Evolutionary conservation across 2,329 filamentous ascomycete genomes (phyloP), one percentile per base, ranked within the genome.

Genomic region (Hypocreales sp.): DNA sequence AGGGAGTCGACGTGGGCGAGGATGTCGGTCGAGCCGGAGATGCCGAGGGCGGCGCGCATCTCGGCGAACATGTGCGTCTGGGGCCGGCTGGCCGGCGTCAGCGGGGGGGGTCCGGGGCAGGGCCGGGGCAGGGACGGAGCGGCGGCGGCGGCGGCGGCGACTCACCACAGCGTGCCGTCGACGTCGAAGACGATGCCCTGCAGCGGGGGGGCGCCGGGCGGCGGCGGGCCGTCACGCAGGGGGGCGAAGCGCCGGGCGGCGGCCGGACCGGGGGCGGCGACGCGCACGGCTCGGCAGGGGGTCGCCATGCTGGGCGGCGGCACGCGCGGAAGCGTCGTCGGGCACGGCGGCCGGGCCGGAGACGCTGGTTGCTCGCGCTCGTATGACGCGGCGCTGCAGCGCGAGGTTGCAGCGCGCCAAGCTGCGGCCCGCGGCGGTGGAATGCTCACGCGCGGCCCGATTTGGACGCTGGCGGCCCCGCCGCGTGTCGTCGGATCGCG

Each of bases 51-150:
- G 10, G 57, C 47, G 37, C 76, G 77, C 87, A 98, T 95, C 46
- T 92, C 67, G 13, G 56, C 51, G 55, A 95, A 95, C 87, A 95
- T 98, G 65, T 93, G 82, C 40, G 79, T 90, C 54, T 95, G 87
- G 0, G 87, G 87, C 31, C 86, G 60, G 48, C 84, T 92, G 36
- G 23, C 2, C 15, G 8, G n/a, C 15, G 30, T 29, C 7, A 27
- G 24, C 15, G 20, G 13, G 12, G 13, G 5, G 17, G 3, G n/a
- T 2, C 7, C 13, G 11, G 13, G 8, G 18, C 10, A 12, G n/a
- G n/a, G n/a, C n/a, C n/a, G n/a, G n/a, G n/a, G n/a, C n/a, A n/a
- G n/a, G n/a, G n/a, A n/a, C n/a, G n/a, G n/a, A n/a, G n/a, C n/a
- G n/a, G n/a, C n/a, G n/a, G n/a, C n/a, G n/a, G n/a, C 15, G 8